A percentile compares a stretch with the other conserved stretches of the same genome.
These are phyloP conservation scores for Tricholoma saponaceum DNA, from an alignment of 768 basidiomycete genomes.

Conservation along the genomic window DNA sequence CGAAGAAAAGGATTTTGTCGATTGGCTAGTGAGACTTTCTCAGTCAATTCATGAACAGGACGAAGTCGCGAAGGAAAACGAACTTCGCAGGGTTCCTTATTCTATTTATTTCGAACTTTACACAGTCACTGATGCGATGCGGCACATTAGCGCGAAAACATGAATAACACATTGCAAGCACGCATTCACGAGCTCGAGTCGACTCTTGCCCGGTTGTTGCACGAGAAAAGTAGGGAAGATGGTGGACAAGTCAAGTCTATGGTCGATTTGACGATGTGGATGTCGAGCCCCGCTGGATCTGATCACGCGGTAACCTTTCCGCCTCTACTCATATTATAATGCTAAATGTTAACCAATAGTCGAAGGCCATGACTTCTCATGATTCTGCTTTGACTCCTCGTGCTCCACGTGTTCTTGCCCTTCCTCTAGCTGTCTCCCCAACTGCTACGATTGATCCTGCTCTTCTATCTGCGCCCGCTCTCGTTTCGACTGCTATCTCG, in stretches of 20 bases:
- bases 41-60: conserved; percentile 49
- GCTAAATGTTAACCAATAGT: neutral
- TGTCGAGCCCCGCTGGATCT: conserved; percentile 28
- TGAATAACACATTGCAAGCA: conserved; percentile 37
- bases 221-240: conserved; percentile 27
- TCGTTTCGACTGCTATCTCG: neutral
- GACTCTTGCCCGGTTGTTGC: conserved; percentile 40
- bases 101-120: conserved; percentile 1
- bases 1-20: conserved; percentile 46
- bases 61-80: conserved; percentile 50
- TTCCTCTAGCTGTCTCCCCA: neutral
- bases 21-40: conserved; percentile 38
- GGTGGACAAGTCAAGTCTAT: conserved; percentile 28
- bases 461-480: neutral
- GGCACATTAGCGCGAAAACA: conserved; percentile 40
- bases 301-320: conserved; percentile 5
- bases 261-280: conserved; percentile 35
- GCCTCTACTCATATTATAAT: neutral
- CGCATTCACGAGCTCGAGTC: conserved; percentile 44
- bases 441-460: neutral
- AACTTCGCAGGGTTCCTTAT: conserved; percentile 45
- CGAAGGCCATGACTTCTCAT: neutral
- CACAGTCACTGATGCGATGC: neutral
- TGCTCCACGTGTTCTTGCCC: neutral
- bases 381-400: neutral